Conservation (phyloP, 2,329 filamentous ascomycete species). For the Penicillium italicum region DNA sequence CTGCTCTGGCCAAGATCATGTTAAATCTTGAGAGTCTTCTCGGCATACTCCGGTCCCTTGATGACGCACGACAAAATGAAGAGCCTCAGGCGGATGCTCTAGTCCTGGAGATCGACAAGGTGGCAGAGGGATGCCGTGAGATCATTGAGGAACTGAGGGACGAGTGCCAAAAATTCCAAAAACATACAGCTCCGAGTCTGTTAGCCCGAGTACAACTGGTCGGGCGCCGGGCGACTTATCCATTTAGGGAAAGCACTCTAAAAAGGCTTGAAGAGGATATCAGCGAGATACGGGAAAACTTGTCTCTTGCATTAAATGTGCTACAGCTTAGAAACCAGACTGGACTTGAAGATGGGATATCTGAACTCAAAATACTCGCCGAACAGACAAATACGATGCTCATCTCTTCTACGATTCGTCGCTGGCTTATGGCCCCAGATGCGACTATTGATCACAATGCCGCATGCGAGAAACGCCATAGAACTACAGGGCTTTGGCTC, state of each 20-base stretch:
- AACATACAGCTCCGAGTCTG: neutral
- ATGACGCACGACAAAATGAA: neutral
- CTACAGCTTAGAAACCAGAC: slow-evolving; percentile 26
- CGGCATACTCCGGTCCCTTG: neutral
- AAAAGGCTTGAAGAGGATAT: slow-evolving; percentile 40
- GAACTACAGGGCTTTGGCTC: slow-evolving; percentile 36
- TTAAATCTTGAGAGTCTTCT: slow-evolving; percentile 7
- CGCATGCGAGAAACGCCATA: slow-evolving; percentile 31
- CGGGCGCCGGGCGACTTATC: slow-evolving; percentile 20
- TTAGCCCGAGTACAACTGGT: slow-evolving; percentile 5
- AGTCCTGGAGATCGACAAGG: slow-evolving; percentile 2
- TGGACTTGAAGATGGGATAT: slow-evolving; percentile 4
- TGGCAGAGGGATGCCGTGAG: neutral
- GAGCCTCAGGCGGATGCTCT: neutral
- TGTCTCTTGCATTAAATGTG: slow-evolving; percentile 33
- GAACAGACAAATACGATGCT: slow-evolving; percentile 13
- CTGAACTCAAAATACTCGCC: slow-evolving; percentile 1
- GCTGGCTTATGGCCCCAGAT: slow-evolving; percentile 40
- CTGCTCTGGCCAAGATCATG: slow-evolving; percentile 24
- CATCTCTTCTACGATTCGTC: slow-evolving; percentile 24
- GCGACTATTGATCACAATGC: slow-evolving; percentile 35
- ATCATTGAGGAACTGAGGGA: slow-evolving; percentile 5
- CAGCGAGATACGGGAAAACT: slow-evolving; percentile 29
- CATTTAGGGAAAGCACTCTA: slow-evolving; percentile 38
- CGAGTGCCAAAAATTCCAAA: slow-evolving; percentile 8